A percentile compares a stretch with the other conserved stretches of the same genome.
Conservation (phyloP, 1,139 yeast species). For the Suhomyces taliae region DNA sequence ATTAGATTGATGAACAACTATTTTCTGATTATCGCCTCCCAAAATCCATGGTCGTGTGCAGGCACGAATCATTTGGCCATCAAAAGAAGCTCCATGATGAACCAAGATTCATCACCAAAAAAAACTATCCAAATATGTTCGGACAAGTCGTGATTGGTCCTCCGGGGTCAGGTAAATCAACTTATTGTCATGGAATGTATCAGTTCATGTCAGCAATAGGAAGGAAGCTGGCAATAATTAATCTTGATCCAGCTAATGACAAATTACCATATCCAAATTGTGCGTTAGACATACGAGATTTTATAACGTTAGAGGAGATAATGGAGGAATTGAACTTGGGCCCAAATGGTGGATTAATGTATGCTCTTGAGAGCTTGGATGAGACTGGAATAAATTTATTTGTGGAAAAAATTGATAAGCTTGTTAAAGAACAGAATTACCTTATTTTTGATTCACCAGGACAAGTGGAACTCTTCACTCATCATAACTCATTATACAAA, state of each 20-base stretch:
- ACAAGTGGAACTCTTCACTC: conserved; percentile 50
- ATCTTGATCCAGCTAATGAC: conserved; percentile 96
- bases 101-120: not conserved
- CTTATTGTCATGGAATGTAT: conserved; percentile 87
- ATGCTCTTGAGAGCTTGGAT: conserved; percentile 71
- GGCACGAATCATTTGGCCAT: not conserved
- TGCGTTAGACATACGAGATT: conserved; percentile 85
- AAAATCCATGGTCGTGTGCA: not conserved
- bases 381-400: conserved; percentile 53
- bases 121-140: conserved; percentile 38
- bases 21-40: not conserved
- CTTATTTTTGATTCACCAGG: conserved; percentile 83
- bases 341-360: conserved; percentile 94
- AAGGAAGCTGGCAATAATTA: conserved; percentile 75
- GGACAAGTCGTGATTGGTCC: conserved; percentile 97
- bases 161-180: conserved; percentile 96
- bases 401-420: conserved; percentile 53
- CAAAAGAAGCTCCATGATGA: not conserved
- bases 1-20: not conserved
- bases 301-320: conserved; percentile 80
- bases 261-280: conserved; percentile 69
- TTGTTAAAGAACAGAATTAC: conserved; percentile 64
- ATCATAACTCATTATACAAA: conserved; percentile 39
- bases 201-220: conserved; percentile 95
- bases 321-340: conserved; percentile 83